A percentile compares a stretch with the other conserved stretches of the same genome.
Evolutionary conservation across 139 green algal genomes (phyloP).

Genomic region (Coelastrella sp.): DNA sequence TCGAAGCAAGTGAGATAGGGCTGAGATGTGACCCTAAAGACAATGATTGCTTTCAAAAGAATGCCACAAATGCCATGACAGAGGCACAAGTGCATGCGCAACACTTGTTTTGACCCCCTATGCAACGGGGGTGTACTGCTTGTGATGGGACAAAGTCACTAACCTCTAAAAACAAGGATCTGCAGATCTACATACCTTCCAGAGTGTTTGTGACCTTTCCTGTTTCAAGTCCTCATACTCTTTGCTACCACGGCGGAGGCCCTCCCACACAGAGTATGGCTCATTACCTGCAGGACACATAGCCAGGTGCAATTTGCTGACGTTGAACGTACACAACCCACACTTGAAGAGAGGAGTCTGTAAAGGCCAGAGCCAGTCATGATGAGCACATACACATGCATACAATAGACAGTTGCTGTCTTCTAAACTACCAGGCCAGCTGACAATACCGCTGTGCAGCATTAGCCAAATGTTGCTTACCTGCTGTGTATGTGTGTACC

Average conservation of each 20-base stretch:
- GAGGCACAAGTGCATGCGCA: no score
- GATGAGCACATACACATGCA: not conserved
- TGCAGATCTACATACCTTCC: slow-evolving; percentile 55
- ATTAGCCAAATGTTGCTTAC: not conserved
- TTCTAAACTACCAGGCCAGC: not conserved
- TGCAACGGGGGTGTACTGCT: no score
- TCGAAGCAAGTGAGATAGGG: no score
- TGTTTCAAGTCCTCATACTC: slow-evolving; percentile 87
- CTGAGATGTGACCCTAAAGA: no score
- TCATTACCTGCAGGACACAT: slow-evolving; percentile 75
- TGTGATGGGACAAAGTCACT: no score
- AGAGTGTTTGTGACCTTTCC: slow-evolving; percentile 74
- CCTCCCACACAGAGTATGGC: slow-evolving; percentile 83
- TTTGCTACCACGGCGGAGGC: slow-evolving; percentile 56
- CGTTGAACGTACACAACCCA: not conserved
- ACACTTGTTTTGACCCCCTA: no score
- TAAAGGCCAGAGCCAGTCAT: no score
- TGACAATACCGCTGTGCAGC: not conserved
- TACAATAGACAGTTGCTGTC: slow-evolving; percentile 31
- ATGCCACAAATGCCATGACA: no score
- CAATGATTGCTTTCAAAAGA: no score
- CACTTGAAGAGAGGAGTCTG: no score
- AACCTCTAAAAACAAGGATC: not conserved
- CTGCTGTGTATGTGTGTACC: slow-evolving; percentile 68
- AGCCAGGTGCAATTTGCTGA: slow-evolving; percentile 68